A percentile compares a stretch with the other conserved stretches of the same genome.
Conservation (phyloP, 768 basidiomycete species). For the Suillus luteus region DNA sequence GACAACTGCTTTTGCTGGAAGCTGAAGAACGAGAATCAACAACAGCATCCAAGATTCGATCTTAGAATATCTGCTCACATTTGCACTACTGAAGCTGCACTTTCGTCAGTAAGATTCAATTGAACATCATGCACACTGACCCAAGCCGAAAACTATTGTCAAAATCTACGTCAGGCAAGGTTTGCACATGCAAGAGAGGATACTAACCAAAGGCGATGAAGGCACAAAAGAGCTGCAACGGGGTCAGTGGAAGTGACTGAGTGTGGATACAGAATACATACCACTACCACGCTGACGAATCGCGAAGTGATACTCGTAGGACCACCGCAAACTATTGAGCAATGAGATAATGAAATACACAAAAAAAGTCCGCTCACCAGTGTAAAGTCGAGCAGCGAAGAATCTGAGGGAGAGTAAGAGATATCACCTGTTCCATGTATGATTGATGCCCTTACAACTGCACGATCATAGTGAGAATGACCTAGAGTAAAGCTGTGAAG, state of each 20-base stretch:
- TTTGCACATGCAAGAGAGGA: not conserved
- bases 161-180: constrained; percentile 19
- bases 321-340: constrained; percentile 21
- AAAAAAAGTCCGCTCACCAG: constrained; percentile 16
- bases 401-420: constrained; percentile 20
- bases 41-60: not conserved
- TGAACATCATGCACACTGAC: constrained; percentile 20
- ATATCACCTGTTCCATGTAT: not conserved
- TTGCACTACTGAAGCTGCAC: constrained; percentile 27
- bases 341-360: not conserved
- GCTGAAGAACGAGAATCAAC: constrained; percentile 24
- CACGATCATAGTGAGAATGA: constrained; percentile 29
- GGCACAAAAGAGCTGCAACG: constrained; percentile 20
- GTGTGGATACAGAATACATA: constrained; percentile 12
- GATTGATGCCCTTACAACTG: constrained; percentile 23
- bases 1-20: constrained; percentile 25
- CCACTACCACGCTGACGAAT: constrained; percentile 19
- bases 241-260: not conserved
- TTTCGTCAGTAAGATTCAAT: not conserved
- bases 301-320: constrained; percentile 13
- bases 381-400: constrained; percentile 27
- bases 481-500: constrained; percentile 15
- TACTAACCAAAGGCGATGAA: constrained; percentile 26
- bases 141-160: constrained; percentile 28
- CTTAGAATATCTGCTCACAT: constrained; percentile 19